These are phyloP conservation scores for Allium fistulosum DNA, from an alignment of 106 monocot genomes.

Conservation along the genomic window DNA sequence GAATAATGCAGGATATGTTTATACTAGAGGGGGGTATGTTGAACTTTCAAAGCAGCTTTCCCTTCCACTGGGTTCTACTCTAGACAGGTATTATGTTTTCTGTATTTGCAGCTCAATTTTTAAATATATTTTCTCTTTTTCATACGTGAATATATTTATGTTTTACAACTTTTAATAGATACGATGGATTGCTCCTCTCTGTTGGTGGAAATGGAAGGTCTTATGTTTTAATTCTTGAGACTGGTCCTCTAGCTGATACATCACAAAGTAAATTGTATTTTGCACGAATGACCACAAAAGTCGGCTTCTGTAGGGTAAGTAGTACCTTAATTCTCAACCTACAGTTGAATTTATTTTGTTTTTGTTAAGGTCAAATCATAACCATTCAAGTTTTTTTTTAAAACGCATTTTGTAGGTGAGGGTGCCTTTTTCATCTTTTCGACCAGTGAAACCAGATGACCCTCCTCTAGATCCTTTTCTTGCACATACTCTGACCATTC, in stretches of 20 bases:
- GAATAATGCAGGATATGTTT: conserved; percentile 66
- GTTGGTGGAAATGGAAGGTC: conserved; percentile 98
- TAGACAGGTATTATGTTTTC: conserved; percentile 56
- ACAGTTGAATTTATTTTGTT: too few relatives aligned
- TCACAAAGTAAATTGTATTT: conserved; percentile 93
- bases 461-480: conserved; percentile 96
- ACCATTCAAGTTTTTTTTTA: neutral
- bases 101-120: neutral
- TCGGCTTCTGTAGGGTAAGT: conserved; percentile 85
- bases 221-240: conserved; percentile 83
- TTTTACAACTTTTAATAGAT: conserved; percentile 26
- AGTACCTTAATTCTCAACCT: too few relatives aligned
- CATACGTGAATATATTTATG: neutral
- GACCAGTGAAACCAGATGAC: conserved; percentile 94
- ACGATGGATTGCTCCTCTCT: conserved; percentile 86
- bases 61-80: conserved; percentile 88
- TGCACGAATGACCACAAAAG: conserved; percentile 87
- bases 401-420: conserved; percentile 56
- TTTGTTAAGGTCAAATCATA: neutral
- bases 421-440: conserved; percentile 94
- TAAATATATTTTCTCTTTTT: neutral
- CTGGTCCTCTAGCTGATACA: conserved; percentile 82
- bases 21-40: conserved; percentile 92
- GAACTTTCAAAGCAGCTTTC: conserved; percentile 86
- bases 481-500: conserved; percentile 85